Conservation (phyloP, 495 filamentous ascomycete genomes). For the Rusavskia elegans region DNA sequence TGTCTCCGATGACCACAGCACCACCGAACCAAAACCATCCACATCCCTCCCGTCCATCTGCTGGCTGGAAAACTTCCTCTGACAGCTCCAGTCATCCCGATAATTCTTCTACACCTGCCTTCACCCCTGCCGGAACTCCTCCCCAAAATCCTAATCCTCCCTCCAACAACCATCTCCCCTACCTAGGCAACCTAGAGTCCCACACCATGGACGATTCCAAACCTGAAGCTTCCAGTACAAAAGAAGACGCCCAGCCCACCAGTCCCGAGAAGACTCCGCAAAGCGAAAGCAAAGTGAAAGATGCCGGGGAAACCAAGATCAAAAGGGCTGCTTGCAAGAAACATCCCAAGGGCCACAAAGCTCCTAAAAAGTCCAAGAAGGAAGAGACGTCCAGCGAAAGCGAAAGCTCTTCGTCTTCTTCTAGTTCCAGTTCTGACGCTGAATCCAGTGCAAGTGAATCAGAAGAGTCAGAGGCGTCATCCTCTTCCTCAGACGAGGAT, state of each 20-base stretch:
- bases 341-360: constrained; percentile 16
- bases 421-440: constrained; percentile 16
- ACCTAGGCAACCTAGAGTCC: background rate
- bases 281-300: background rate
- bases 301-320: background rate
- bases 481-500: constrained; percentile 22
- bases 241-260: background rate
- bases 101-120: constrained; percentile 4
- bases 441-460: constrained; percentile 16
- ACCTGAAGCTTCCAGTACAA: background rate
- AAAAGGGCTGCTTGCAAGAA: constrained; percentile 25
- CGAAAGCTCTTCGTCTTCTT: constrained; percentile 16
- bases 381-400: constrained; percentile 12
- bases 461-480: constrained; percentile 13
- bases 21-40: background rate
- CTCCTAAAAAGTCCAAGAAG: constrained; percentile 16
- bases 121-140: constrained; percentile 7
- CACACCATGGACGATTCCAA: constrained; percentile 1
- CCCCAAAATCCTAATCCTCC: constrained; percentile 1
- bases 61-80: background rate
- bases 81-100: constrained; percentile 2
- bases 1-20: background rate
- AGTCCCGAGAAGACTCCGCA: constrained; percentile 3
- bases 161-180: background rate
- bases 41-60: background rate